Evolutionary conservation across 164 flowering plant species (phyloP).

Genomic region (Sedum album): DNA sequence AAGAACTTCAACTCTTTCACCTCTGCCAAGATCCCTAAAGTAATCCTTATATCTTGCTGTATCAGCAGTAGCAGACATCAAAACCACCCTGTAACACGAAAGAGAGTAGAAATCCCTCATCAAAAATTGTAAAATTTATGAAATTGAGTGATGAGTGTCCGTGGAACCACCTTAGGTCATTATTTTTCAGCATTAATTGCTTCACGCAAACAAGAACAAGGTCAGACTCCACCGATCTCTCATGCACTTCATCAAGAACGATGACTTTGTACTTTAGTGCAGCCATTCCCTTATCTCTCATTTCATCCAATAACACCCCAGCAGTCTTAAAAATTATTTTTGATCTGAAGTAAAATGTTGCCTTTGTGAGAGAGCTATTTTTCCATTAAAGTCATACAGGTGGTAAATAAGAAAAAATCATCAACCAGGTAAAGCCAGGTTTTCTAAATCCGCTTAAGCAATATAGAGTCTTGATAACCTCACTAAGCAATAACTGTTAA

Average conservation of each 20-base stretch:
- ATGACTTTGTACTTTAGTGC: conserved; percentile 85
- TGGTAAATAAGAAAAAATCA: not conserved
- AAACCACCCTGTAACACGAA: conserved; percentile 57
- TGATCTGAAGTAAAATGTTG: conserved; percentile 36
- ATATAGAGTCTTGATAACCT: not conserved
- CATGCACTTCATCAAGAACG: conserved; percentile 98
- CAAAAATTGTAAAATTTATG: not conserved
- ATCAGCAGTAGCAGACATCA: conserved; percentile 99
- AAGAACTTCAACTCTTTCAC: conserved; percentile 86
- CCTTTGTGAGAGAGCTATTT: conserved; percentile 2
- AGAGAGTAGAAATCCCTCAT: not conserved
- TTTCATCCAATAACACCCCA: conserved; percentile 94
- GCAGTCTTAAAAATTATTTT: conserved; percentile 90
- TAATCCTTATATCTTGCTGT: conserved; percentile 74
- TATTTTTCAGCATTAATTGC: conserved; percentile 69
- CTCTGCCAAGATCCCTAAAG: conserved; percentile 84
- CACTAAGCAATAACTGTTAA: not conserved
- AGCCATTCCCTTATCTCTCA: conserved; percentile 74
- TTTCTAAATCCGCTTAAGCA: not conserved
- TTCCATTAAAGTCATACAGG: not conserved
- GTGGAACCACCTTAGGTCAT: conserved; percentile 52
- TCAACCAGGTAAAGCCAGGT: not conserved
- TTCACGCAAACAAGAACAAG: conserved; percentile 93
- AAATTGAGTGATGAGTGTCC: not conserved
- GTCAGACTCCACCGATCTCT: conserved; percentile 98